Evolutionary conservation across 805 yeast genomes (phyloP), one percentile per base, ranked within the genome.

Genomic region (Pichia nakasei): DNA sequence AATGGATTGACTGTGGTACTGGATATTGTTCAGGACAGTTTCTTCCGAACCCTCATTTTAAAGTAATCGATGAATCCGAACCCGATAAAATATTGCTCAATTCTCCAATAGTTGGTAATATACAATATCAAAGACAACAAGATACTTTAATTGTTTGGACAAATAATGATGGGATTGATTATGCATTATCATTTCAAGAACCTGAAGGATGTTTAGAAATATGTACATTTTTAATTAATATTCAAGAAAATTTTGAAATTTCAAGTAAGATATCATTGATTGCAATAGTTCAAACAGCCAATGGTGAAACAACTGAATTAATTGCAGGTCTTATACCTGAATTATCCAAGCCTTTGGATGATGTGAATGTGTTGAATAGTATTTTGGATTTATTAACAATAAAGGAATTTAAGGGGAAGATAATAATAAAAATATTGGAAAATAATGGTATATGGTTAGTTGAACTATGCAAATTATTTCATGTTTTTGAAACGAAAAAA

Each of bases 61-160:
- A 81, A 17, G 97, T 91, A 13, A 69, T 78, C 43, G 80, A 81
- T 60, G 96, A 88, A 58, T 66, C 72, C 24, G 72, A 81, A 47
- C 67, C 77, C 6, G 65, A 69, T 2, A 78, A 80, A 24, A 65
- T 77, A 11, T 65, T 91, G 20, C 64, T 91, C 35, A 73, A 75
- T 54, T 76, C 89, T 5, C 70, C 61, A 46, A 68, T 91, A n/a
- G 80, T 76, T 53, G 94, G 94, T 0, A 64, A 75, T 24, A 81
- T 80, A 3, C 94, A 85, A 52, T 91, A 85, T 59, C 97, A 91
- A 59, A 75, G 95, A 56, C 97, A 93, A 57, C 96, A 88, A 57
- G 97, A 88, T 46, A 88, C 97, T 0, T 67, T 91, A 39, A 86
- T 91, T 9, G 96, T 91, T 19, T 91, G 97, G 97, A 84, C 94